A percentile compares a stretch with the other conserved stretches of the same genome.
Evolutionary conservation across 2,329 filamentous ascomycete species (phyloP).

Genomic region (Fusarium setosum): DNA sequence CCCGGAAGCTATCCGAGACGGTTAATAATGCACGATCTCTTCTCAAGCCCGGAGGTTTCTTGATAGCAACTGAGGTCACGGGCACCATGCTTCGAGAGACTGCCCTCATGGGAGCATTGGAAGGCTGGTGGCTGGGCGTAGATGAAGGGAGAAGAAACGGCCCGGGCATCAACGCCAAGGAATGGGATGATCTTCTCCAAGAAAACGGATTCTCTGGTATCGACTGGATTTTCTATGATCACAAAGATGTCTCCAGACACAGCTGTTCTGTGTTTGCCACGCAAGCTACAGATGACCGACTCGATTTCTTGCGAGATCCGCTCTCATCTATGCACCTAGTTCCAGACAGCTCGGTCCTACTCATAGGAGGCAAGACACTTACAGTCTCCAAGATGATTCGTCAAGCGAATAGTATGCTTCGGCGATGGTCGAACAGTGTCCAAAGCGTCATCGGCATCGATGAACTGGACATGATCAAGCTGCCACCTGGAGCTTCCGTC

Average conservation of each 20-base stretch:
- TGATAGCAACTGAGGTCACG: slow-evolving; percentile 26
- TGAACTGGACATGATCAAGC: too few relatives aligned
- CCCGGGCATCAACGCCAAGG: background rate
- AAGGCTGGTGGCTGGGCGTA: slow-evolving; percentile 14
- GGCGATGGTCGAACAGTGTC: too few relatives aligned
- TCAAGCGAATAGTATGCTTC: too few relatives aligned
- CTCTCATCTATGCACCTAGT: background rate
- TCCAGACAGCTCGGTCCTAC: background rate
- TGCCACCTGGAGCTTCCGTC: too few relatives aligned
- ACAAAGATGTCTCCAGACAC: background rate
- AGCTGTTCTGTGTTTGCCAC: background rate
- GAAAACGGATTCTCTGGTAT: background rate
- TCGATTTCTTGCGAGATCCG: background rate
- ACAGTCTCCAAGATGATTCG: background rate
- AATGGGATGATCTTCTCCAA: slow-evolving; percentile 4
- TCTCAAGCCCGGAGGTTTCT: slow-evolving; percentile 42
- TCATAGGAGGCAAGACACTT: background rate
- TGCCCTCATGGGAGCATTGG: background rate
- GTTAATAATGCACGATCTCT: slow-evolving; percentile 31
- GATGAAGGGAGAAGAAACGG: slow-evolving; percentile 3
- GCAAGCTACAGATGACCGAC: background rate
- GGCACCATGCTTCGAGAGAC: background rate
- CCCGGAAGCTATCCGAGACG: slow-evolving; percentile 36
- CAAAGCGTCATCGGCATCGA: too few relatives aligned
- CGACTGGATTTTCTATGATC: background rate